These are phyloP conservation scores for Platanus orientalis DNA, from an alignment of 164 flowering plant genomes.

Conservation along the genomic window DNA sequence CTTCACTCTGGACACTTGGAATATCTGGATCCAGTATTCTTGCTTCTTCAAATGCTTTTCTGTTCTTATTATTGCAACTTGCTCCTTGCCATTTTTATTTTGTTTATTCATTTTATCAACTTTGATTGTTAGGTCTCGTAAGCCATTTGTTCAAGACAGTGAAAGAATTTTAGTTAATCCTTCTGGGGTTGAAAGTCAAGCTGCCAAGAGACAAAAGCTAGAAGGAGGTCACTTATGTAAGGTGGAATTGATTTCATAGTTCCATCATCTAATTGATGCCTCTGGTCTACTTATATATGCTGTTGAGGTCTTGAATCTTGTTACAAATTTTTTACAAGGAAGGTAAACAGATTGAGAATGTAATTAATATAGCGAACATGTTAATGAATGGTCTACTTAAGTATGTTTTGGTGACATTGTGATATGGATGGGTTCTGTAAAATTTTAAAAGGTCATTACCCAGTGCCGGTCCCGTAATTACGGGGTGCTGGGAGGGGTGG, in stretches of 20 bases:
- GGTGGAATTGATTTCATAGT: slow-evolving; percentile 34
- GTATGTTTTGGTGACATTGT: background rate
- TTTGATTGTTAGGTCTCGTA: slow-evolving; percentile 38
- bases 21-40: too few relatives aligned
- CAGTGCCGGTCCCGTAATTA: too few relatives aligned
- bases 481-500: too few relatives aligned
- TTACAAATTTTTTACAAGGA: too few relatives aligned
- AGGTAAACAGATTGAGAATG: too few relatives aligned
- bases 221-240: slow-evolving; percentile 77
- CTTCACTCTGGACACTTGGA: too few relatives aligned
- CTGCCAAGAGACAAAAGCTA: slow-evolving; percentile 91
- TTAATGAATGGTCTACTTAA: too few relatives aligned
- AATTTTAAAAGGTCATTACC: too few relatives aligned
- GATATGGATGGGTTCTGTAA: too few relatives aligned
- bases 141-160: slow-evolving; percentile 20
- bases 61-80: background rate
- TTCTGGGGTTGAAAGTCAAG: slow-evolving; percentile 58
- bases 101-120: background rate
- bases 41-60: too few relatives aligned
- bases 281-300: slow-evolving; percentile 8
- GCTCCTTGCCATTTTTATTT: background rate
- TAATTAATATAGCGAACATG: too few relatives aligned
- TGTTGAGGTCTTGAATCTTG: too few relatives aligned
- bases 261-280: background rate
- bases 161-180: slow-evolving; percentile 28